Percentiles rank a stretch among this genome's conserved stretches.
phyloP scores from a whole-genome alignment of 2,329 filamentous ascomycete species.

The Fonsecaea erecta region DNA sequence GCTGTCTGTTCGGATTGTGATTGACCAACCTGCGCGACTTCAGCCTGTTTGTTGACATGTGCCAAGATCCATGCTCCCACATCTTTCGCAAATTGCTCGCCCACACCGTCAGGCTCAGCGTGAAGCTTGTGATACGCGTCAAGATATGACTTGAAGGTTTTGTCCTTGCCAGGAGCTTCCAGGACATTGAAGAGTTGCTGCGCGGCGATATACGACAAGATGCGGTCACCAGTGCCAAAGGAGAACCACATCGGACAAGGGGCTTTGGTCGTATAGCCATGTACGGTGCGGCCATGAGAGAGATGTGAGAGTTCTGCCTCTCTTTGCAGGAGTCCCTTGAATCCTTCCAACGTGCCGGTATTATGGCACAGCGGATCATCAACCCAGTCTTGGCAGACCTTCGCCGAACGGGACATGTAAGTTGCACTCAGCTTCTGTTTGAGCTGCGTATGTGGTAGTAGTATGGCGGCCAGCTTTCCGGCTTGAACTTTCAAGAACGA shows the following conservation, averaged over 20 bases:
- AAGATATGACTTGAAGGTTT: slow-evolving; percentile 72
- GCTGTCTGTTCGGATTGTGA: not conserved
- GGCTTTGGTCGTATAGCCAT: slow-evolving; percentile 26
- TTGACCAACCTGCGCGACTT: slow-evolving; percentile 18
- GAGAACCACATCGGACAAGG: slow-evolving; percentile 71
- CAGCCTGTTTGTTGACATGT: slow-evolving; percentile 18
- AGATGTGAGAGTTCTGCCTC: slow-evolving; percentile 64
- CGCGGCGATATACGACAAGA: slow-evolving; percentile 68
- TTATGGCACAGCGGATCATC: slow-evolving; percentile 77
- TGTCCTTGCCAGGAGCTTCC: slow-evolving; percentile 51
- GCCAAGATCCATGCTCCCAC: slow-evolving; percentile 68
- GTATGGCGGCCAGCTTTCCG: slow-evolving; percentile 68
- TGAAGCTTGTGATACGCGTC: slow-evolving; percentile 74
- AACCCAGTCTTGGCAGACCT: slow-evolving; percentile 63
- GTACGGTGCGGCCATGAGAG: slow-evolving; percentile 42
- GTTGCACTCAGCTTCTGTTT: slow-evolving; percentile 67
- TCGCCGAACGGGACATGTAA: slow-evolving; percentile 70
- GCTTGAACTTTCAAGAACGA: slow-evolving; percentile 64
- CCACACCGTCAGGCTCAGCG: slow-evolving; percentile 41
- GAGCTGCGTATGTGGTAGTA: slow-evolving; percentile 72
- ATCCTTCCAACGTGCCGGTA: slow-evolving; percentile 81
- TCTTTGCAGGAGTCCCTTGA: slow-evolving; percentile 78
- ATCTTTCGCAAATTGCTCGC: slow-evolving; percentile 56
- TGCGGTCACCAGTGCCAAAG: slow-evolving; percentile 76
- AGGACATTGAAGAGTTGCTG: slow-evolving; percentile 66